Percentiles rank a stretch among this genome's conserved stretches.
Evolutionary conservation across 306 rosid species (phyloP).

Genomic region (Cicer cuneatum): DNA sequence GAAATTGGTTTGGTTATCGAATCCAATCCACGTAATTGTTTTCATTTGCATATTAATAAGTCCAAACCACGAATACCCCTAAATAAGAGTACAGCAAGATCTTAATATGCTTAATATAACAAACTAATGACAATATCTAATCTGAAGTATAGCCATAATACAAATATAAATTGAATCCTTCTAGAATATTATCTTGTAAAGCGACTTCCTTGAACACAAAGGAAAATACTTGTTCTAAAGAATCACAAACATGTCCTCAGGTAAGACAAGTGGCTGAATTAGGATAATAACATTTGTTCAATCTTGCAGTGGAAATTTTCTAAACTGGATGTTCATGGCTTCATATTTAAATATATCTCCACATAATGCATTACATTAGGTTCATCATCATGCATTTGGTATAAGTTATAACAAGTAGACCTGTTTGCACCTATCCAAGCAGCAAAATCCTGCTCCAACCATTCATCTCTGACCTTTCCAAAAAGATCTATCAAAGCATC

Average conservation of each 20-base stretch:
- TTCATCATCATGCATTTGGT: conserved; percentile 8
- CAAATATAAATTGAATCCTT: conserved; percentile 13
- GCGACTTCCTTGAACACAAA: conserved; percentile 4
- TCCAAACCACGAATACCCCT: neutral
- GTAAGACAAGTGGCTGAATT: neutral
- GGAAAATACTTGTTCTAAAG: neutral
- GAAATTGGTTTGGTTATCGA: neutral
- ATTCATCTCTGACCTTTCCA: conserved; percentile 89
- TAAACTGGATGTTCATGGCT: neutral
- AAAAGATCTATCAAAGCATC: conserved; percentile 70
- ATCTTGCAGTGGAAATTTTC: conserved; percentile 17
- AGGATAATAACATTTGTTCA: conserved; percentile 14
- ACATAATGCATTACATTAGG: conserved; percentile 5
- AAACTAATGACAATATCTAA: conserved; percentile 26
- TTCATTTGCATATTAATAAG: neutral
- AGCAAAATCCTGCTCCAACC: conserved; percentile 79
- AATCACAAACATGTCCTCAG: neutral
- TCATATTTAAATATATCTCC: conserved; percentile 14
- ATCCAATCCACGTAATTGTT: neutral
- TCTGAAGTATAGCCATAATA: conserved; percentile 28
- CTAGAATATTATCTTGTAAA: neutral
- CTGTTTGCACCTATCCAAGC: conserved; percentile 96
- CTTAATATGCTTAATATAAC: conserved; percentile 11
- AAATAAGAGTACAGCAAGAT: conserved; percentile 1
- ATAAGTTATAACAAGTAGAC: conserved; percentile 44